Conservation (phyloP, 2,329 filamentous ascomycete genomes). For the Macrophomina pseudophaseolina region DNA sequence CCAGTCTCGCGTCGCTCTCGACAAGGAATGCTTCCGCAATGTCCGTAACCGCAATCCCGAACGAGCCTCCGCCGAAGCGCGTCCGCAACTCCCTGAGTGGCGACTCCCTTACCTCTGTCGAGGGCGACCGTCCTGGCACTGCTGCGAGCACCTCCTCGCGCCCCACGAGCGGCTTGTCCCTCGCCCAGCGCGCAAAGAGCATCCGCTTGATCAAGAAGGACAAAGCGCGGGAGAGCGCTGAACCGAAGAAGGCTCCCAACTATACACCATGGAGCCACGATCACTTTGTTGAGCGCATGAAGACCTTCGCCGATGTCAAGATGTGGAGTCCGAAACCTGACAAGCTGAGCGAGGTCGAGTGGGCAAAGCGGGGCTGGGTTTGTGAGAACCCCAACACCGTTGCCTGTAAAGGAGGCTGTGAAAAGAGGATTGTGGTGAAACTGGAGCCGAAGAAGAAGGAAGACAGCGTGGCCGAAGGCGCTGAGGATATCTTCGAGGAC, state of each 20-base stretch:
- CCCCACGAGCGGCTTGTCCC: slow-evolving; percentile 28
- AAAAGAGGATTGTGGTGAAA: slow-evolving; percentile 82
- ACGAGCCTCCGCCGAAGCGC: slow-evolving; percentile 42
- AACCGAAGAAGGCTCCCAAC: slow-evolving; percentile 59
- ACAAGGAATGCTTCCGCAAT: slow-evolving; percentile 42
- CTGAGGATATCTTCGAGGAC: slow-evolving; percentile 43
- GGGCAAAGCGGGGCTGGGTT: slow-evolving; percentile 92
- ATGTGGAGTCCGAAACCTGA: slow-evolving; percentile 94
- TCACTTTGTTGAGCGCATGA: slow-evolving; percentile 78
- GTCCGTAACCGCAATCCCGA: slow-evolving; percentile 34
- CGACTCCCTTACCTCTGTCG: slow-evolving; percentile 31
- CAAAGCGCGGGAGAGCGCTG: slow-evolving; percentile 30
- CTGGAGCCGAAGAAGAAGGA: slow-evolving; percentile 61
- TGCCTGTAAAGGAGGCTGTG: slow-evolving; percentile 79
- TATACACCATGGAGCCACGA: slow-evolving; percentile 87
- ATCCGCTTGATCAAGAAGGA: slow-evolving; percentile 36
- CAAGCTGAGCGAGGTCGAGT: slow-evolving; percentile 84
- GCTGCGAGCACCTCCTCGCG: slow-evolving; percentile 18
- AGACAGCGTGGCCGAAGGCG: slow-evolving; percentile 47
- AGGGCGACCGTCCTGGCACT: neutral
- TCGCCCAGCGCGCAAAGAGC: slow-evolving; percentile 30
- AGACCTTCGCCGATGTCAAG: slow-evolving; percentile 88
- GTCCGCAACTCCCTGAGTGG: slow-evolving; percentile 36
- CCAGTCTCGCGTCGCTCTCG: slow-evolving; percentile 44
- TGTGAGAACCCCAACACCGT: slow-evolving; percentile 78